These are phyloP conservation scores for Candida argentea DNA, from an alignment of 805 yeast species.

Conservation along the genomic window DNA sequence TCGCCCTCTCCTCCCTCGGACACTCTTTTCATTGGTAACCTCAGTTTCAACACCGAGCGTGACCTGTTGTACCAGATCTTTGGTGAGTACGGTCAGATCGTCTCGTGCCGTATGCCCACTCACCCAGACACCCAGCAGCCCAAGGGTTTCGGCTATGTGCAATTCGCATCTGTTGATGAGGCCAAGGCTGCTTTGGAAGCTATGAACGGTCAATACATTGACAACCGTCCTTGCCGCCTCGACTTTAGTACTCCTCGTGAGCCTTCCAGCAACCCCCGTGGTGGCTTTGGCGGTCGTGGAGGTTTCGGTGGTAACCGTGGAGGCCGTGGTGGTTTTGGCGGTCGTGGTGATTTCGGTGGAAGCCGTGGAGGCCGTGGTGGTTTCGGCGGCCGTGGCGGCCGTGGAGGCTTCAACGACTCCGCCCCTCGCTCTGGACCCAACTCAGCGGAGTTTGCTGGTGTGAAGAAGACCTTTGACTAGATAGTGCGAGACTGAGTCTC, in stretches of 20 bases:
- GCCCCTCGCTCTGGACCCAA: slow-evolving; percentile 19
- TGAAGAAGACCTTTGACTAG: slow-evolving; percentile 74
- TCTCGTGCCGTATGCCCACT: slow-evolving; percentile 92
- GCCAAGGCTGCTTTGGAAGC: slow-evolving; percentile 84
- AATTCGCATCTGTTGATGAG: slow-evolving; percentile 76
- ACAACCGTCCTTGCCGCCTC: slow-evolving; percentile 88
- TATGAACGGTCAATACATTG: slow-evolving; percentile 79
- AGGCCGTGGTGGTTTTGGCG: slow-evolving; percentile 22
- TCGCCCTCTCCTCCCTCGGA: slow-evolving; percentile 87
- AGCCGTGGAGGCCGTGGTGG: slow-evolving; percentile 12
- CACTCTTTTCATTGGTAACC: slow-evolving; percentile 92
- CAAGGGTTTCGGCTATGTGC: slow-evolving; percentile 98
- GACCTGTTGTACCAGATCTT: slow-evolving; percentile 68
- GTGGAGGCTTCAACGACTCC: slow-evolving; percentile 23
- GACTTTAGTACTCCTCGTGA: slow-evolving; percentile 93
- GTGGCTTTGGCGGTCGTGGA: slow-evolving; percentile 14
- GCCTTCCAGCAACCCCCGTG: slow-evolving; percentile 16
- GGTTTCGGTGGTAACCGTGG: slow-evolving; percentile 23
- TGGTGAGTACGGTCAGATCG: slow-evolving; percentile 68
- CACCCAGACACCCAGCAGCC: slow-evolving; percentile 98
- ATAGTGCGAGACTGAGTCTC: too few relatives aligned
- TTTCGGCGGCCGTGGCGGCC: slow-evolving; percentile 13
- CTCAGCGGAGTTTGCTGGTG: slow-evolving; percentile 67
- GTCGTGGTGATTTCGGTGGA: slow-evolving; percentile 22
- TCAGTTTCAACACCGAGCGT: slow-evolving; percentile 82